Evolutionary conservation across 73 alveolate genomes (phyloP).

Genomic region (Paramecium biaurelia): DNA sequence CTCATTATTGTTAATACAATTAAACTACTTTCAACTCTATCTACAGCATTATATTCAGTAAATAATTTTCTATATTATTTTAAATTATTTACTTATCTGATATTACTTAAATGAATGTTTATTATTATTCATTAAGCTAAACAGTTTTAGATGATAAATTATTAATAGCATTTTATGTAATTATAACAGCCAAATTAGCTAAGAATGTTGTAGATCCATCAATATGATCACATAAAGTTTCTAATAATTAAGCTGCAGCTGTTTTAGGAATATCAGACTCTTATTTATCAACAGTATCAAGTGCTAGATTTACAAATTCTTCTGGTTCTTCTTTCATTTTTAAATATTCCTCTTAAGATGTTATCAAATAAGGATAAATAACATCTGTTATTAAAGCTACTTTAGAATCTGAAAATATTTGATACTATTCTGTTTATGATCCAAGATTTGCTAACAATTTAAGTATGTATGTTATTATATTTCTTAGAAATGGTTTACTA

Average conservation of each 20-base stretch:
- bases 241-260: slow-evolving; percentile 80
- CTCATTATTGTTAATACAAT: slow-evolving; percentile 56
- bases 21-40: slow-evolving; percentile 59
- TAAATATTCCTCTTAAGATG: slow-evolving; percentile 64
- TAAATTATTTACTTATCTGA: background rate
- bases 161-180: slow-evolving; percentile 32
- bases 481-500: background rate
- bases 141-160: slow-evolving; percentile 19
- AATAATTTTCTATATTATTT: background rate
- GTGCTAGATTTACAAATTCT: slow-evolving; percentile 76
- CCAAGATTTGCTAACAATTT: slow-evolving; percentile 47
- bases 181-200: slow-evolving; percentile 63
- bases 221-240: slow-evolving; percentile 78
- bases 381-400: slow-evolving; percentile 68
- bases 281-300: slow-evolving; percentile 81
- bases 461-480: slow-evolving; percentile 15
- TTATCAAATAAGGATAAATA: slow-evolving; percentile 67
- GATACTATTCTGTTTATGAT: slow-evolving; percentile 62
- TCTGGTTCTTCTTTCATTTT: slow-evolving; percentile 73
- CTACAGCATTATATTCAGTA: background rate
- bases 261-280: slow-evolving; percentile 66
- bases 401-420: slow-evolving; percentile 39
- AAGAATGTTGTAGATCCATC: slow-evolving; percentile 73
- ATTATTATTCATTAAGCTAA: background rate
- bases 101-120: background rate